A percentile compares a stretch with the other conserved stretches of the same genome.
Conservation (phyloP, 2,329 filamentous ascomycete species). For the Taxawa tesnikishii region DNA sequence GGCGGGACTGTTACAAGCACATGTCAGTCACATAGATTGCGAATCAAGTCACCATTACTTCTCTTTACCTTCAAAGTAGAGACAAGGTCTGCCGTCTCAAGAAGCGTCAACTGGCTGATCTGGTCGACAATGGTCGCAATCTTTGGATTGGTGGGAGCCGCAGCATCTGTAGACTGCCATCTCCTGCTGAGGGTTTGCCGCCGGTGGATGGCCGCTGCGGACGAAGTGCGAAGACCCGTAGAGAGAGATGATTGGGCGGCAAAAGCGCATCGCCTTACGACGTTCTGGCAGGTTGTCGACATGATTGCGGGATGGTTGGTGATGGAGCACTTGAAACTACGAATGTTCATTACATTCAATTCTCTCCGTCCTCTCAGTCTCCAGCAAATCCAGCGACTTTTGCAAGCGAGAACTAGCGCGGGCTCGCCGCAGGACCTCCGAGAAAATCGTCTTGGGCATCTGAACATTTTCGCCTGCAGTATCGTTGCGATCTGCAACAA, state of each 20-base stretch:
- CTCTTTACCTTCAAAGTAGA: conserved; percentile 78
- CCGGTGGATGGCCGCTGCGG: conserved; percentile 4
- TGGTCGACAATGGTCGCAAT: conserved; percentile 92
- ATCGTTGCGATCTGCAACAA: too few relatives aligned
- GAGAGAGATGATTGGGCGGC: conserved; percentile 13
- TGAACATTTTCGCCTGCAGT: conserved; percentile 7
- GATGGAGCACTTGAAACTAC: too few relatives aligned
- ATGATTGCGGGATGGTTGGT: conserved; percentile 23
- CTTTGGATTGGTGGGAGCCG: conserved; percentile 59
- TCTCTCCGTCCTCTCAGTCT: too few relatives aligned
- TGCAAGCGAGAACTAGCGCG: too few relatives aligned
- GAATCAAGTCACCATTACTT: not conserved
- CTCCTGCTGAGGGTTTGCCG: conserved; percentile 38
- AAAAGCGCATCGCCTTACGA: conserved; percentile 31
- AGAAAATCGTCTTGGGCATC: conserved; percentile 8
- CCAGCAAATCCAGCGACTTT: too few relatives aligned
- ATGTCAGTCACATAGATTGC: conserved; percentile 3
- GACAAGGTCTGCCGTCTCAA: conserved; percentile 95
- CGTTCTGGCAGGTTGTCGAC: conserved; percentile 31
- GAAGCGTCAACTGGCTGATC: conserved; percentile 92
- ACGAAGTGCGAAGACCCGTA: conserved; percentile 3
- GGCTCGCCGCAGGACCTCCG: not conserved
- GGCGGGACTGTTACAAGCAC: conserved; percentile 52
- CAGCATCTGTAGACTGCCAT: conserved; percentile 76
- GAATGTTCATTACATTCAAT: too few relatives aligned